Conservation (phyloP, 2,329 filamentous ascomycete species). For the Neofusicoccum parvum region DNA sequence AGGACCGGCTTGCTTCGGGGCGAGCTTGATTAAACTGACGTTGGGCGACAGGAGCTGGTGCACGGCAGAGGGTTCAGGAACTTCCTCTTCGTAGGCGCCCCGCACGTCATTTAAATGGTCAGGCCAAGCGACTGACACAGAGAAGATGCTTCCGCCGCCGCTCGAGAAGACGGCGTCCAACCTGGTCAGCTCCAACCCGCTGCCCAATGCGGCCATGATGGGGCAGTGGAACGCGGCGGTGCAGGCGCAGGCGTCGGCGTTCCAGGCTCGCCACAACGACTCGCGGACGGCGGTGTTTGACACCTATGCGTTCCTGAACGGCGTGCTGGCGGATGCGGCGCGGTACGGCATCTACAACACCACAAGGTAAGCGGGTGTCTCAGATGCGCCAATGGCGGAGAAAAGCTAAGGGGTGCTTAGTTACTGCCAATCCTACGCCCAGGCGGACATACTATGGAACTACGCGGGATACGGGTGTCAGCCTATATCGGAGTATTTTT, state of each 20-base stretch:
- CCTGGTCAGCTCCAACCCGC: constrained; percentile 34
- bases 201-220: constrained; percentile 52
- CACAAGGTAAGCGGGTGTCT: constrained; percentile 31
- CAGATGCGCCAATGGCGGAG: background rate
- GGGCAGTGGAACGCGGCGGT: constrained; percentile 48
- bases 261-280: constrained; percentile 35
- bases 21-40: background rate
- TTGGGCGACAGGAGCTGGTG: constrained; percentile 38
- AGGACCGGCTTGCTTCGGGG: background rate
- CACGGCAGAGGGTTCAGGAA: constrained; percentile 48
- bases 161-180: constrained; percentile 50
- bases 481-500: constrained; percentile 18
- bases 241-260: constrained; percentile 35
- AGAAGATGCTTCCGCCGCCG: constrained; percentile 52
- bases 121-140: background rate
- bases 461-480: constrained; percentile 13
- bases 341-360: constrained; percentile 50
- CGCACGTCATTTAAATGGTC: background rate
- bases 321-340: constrained; percentile 45
- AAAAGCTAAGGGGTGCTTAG: background rate
- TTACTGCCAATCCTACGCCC: constrained; percentile 50
- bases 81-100: constrained; percentile 45
- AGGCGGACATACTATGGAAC: constrained; percentile 44
- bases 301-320: constrained; percentile 45
- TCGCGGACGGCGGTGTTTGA: constrained; percentile 49